These are phyloP conservation scores for Mucor irregularis DNA, from an alignment of 371 early-diverging fungal genomes.

Conservation along the genomic window DNA sequence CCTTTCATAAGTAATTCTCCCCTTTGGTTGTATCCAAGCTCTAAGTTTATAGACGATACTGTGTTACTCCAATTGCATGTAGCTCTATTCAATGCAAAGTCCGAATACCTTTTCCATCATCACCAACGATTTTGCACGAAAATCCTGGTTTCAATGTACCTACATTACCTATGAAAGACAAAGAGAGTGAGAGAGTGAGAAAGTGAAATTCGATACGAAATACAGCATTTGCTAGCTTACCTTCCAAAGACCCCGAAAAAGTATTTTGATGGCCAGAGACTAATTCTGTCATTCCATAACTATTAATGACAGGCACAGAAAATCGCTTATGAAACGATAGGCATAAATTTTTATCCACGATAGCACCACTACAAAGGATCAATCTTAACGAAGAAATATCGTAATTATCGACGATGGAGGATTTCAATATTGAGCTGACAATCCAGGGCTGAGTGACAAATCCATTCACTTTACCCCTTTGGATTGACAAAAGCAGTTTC, in stretches of 20 bases:
- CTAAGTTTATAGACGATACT: not conserved
- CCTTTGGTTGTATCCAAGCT: constrained; percentile 22
- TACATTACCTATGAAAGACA: constrained; percentile 41
- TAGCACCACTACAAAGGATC: constrained; percentile 72
- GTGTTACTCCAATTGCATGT: not conserved
- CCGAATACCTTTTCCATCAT: constrained; percentile 41
- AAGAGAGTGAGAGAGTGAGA: no score
- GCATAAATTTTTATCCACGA: constrained; percentile 56
- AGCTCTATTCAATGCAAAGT: not conserved
- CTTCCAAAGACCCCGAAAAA: not conserved
- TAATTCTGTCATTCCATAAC: constrained; percentile 66
- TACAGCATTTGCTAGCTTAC: not conserved
- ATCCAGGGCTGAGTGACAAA: constrained; percentile 72
- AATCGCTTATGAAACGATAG: constrained; percentile 36
- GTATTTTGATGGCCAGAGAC: constrained; percentile 8
- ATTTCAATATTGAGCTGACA: constrained; percentile 38
- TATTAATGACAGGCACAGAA: constrained; percentile 55
- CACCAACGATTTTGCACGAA: constrained; percentile 59
- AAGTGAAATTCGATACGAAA: not conserved
- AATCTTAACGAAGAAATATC: constrained; percentile 57
- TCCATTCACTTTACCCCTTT: constrained; percentile 57
- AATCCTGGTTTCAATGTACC: constrained; percentile 60
- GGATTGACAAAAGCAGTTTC: constrained; percentile 49
- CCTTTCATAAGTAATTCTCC: constrained; percentile 79
- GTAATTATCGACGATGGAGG: constrained; percentile 55